Evolutionary conservation across 1,284 basidiomycete genomes (phyloP).

Genomic region (Porodaedalea pini): DNA sequence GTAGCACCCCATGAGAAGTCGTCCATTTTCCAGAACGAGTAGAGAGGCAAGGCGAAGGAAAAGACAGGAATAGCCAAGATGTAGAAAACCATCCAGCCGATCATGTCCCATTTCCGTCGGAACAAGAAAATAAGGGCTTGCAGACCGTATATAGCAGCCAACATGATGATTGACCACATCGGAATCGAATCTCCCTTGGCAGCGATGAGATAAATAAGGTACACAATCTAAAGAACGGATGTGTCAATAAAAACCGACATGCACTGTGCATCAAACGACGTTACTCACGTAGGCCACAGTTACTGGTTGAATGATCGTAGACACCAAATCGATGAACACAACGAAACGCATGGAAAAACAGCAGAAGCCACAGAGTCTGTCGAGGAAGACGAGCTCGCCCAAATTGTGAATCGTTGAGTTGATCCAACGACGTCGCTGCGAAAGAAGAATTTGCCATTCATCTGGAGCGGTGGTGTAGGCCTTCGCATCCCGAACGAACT

Average conservation of each 20-base stretch:
- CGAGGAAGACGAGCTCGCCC: slow-evolving; percentile 87
- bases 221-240: slow-evolving; percentile 63
- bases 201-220: slow-evolving; percentile 77
- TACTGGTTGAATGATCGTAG: slow-evolving; percentile 85
- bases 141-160: slow-evolving; percentile 90
- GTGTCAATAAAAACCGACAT: slow-evolving; percentile 16
- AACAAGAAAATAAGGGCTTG: slow-evolving; percentile 86
- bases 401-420: slow-evolving; percentile 99
- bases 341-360: slow-evolving; percentile 99
- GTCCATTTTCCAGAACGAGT: slow-evolving; percentile 99
- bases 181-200: slow-evolving; percentile 66
- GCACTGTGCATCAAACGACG: slow-evolving; percentile 4
- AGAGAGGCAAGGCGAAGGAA: slow-evolving; percentile 90
- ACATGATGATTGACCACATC: slow-evolving; percentile 82
- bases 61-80: slow-evolving; percentile 89
- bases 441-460: slow-evolving; percentile 92
- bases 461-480: slow-evolving; percentile 91
- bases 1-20: slow-evolving; percentile 99
- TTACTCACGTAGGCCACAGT: slow-evolving; percentile 88
- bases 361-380: slow-evolving; percentile 94
- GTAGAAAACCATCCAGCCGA: slow-evolving; percentile 97
- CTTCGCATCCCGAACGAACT: slow-evolving; percentile 91
- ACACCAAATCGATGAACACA: slow-evolving; percentile 92
- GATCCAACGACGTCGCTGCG: slow-evolving; percentile 98
- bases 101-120: slow-evolving; percentile 91